Evolutionary conservation across 2,329 filamentous ascomycete genomes (phyloP).

Genomic region (Alternaria conjuncta): DNA sequence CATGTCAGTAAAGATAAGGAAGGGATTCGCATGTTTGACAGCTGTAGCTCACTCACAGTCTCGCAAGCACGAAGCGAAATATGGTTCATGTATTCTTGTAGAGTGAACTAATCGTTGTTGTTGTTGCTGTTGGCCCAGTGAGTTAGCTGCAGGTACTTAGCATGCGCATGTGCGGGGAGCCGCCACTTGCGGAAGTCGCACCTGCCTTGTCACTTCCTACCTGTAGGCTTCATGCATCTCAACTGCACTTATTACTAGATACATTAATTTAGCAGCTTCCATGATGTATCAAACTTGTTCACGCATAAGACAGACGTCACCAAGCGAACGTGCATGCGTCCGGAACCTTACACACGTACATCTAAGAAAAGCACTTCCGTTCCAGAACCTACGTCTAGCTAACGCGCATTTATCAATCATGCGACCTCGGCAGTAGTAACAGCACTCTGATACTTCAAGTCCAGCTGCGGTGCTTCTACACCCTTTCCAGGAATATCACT

Average conservation of each 20-base stretch:
- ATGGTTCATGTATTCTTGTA: not conserved
- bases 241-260: not conserved
- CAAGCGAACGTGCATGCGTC: not conserved
- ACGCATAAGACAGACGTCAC: not conserved
- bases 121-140: not conserved
- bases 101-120: not conserved
- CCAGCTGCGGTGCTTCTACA: slow-evolving; percentile 22
- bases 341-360: not conserved
- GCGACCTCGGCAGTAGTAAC: slow-evolving; percentile 21
- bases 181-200: not conserved
- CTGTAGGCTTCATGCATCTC: not conserved
- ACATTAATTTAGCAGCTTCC: not conserved
- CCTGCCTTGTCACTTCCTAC: not conserved
- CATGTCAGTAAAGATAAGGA: not conserved
- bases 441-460: slow-evolving; percentile 23
- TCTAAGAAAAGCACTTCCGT: not conserved
- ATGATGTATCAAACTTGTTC: no score
- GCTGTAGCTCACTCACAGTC: not conserved
- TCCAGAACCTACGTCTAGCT: not conserved
- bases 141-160: not conserved
- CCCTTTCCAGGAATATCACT: slow-evolving; percentile 42
- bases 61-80: not conserved
- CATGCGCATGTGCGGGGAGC: not conserved
- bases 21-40: not conserved
- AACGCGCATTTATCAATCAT: not conserved